A percentile compares a stretch with the other conserved stretches of the same genome.
phyloP scores from a whole-genome alignment of 192 early-diverging fungal species.

The Coemansia sp. region DNA sequence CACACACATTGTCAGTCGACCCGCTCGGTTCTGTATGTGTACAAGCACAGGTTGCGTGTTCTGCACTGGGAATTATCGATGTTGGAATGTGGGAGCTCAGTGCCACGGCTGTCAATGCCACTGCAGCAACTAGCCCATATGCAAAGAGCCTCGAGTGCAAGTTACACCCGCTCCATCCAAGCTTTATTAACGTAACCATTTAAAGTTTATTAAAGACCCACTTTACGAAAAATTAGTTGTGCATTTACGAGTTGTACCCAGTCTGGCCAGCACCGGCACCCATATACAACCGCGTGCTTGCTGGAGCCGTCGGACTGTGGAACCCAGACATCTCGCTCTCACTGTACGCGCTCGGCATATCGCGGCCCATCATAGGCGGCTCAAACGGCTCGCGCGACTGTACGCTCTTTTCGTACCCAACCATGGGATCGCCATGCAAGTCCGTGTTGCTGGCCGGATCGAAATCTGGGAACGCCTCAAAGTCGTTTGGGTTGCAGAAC shows the following conservation, averaged over 20 bases:
- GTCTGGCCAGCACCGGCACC: not conserved
- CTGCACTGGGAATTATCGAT: slow-evolving; percentile 30
- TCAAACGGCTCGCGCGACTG: not conserved
- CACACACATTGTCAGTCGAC: slow-evolving; percentile 8
- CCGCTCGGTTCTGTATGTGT: slow-evolving; percentile 13
- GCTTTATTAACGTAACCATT: slow-evolving; percentile 20
- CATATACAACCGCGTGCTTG: not conserved
- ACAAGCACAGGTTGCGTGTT: slow-evolving; percentile 19
- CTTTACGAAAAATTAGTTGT: not conserved
- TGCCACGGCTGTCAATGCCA: slow-evolving; percentile 12
- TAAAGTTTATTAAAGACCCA: not conserved
- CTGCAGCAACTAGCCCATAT: not conserved
- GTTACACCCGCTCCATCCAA: slow-evolving; percentile 32
- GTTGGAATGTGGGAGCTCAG: slow-evolving; percentile 40
- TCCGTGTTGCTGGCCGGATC: slow-evolving; percentile 25
- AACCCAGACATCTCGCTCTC: slow-evolving; percentile 13
- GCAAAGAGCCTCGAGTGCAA: slow-evolving; percentile 20
- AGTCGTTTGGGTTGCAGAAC: slow-evolving; percentile 26
- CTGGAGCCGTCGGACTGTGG: slow-evolving; percentile 5
- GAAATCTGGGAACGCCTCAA: slow-evolving; percentile 29
- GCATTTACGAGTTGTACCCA: not conserved
- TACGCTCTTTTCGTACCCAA: slow-evolving; percentile 15
- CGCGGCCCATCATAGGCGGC: not conserved
- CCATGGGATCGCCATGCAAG: slow-evolving; percentile 1
- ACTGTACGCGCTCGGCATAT: not conserved